Percentiles rank a stretch among this genome's conserved stretches.
phyloP scores from a whole-genome alignment of 2,329 filamentous ascomycete genomes.

The Bipolaris cookei region DNA sequence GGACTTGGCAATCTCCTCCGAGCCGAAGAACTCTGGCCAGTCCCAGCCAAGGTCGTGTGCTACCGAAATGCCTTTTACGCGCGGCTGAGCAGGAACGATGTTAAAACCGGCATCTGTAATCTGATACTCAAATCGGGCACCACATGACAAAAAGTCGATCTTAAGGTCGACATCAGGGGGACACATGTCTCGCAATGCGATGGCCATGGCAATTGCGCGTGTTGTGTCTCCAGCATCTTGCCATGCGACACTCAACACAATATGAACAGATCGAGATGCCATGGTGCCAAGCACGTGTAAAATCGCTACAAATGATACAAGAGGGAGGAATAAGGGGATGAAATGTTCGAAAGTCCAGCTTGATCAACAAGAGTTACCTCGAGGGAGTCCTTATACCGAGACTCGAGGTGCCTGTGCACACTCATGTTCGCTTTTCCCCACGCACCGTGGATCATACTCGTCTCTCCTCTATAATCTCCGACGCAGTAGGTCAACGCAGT shows the following conservation, averaged over 20 bases:
- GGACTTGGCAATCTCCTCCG: conserved; percentile 37
- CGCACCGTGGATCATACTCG: background rate
- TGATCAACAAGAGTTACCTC: background rate
- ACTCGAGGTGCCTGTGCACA: background rate
- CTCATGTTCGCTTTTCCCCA: background rate
- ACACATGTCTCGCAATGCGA: conserved; percentile 38
- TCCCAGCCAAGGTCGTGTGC: conserved; percentile 45
- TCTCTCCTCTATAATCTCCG: conserved; percentile 18
- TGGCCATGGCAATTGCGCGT: conserved; percentile 40
- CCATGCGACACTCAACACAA: conserved; percentile 43
- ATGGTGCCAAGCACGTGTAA: conserved; percentile 9
- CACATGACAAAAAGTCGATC: conserved; percentile 41
- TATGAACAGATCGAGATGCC: conserved; percentile 26
- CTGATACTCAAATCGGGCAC: conserved; percentile 39
- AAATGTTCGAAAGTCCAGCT: background rate
- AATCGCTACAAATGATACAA: background rate
- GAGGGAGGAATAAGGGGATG: background rate
- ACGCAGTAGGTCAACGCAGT: background rate
- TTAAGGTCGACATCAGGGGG: conserved; percentile 34
- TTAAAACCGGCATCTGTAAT: conserved; percentile 42
- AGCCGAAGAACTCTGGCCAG: conserved; percentile 45
- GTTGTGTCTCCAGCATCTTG: conserved; percentile 45
- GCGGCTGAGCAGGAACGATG: conserved; percentile 41
- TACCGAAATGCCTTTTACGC: conserved; percentile 40
- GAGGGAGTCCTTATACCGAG: conserved; percentile 2